These are phyloP conservation scores for Fusarium sterilihyphosum DNA, from an alignment of 2,329 filamentous ascomycete species.

Conservation along the genomic window DNA sequence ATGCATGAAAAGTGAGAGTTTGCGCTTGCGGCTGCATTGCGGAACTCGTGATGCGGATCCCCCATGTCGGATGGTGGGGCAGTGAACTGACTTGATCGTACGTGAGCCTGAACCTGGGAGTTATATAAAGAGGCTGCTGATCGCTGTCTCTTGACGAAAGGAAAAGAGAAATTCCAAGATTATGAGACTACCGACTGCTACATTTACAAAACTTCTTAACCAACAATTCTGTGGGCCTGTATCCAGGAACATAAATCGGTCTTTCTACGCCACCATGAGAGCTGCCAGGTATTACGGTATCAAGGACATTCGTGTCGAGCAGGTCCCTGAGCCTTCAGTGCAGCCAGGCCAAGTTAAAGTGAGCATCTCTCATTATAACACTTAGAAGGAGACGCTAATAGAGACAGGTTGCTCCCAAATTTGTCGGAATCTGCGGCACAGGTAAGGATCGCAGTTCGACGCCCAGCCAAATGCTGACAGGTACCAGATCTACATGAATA, in stretches of 20 bases:
- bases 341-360: conserved; percentile 60
- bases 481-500: conserved; percentile 44
- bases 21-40: neutral
- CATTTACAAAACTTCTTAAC: neutral
- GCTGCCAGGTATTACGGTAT: conserved; percentile 65
- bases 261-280: conserved; percentile 59
- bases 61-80: conserved; percentile 16
- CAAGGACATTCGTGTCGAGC: conserved; percentile 64
- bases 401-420: conserved; percentile 42
- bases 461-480: neutral
- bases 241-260: neutral
- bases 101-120: neutral
- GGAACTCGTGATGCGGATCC: conserved; percentile 2
- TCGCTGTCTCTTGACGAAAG: neutral
- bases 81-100: conserved; percentile 31
- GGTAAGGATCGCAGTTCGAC: neutral
- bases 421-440: conserved; percentile 62
- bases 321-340: conserved; percentile 58
- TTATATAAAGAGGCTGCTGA: conserved; percentile 22
- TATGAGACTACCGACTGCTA: neutral
- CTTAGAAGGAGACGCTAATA: neutral
- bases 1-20: neutral
- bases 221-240: neutral
- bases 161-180: neutral
- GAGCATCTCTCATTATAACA: rapidly evolving